Conservation (phyloP, 2,329 filamentous ascomycete genomes). For the Talaromyces sp. region DNA sequence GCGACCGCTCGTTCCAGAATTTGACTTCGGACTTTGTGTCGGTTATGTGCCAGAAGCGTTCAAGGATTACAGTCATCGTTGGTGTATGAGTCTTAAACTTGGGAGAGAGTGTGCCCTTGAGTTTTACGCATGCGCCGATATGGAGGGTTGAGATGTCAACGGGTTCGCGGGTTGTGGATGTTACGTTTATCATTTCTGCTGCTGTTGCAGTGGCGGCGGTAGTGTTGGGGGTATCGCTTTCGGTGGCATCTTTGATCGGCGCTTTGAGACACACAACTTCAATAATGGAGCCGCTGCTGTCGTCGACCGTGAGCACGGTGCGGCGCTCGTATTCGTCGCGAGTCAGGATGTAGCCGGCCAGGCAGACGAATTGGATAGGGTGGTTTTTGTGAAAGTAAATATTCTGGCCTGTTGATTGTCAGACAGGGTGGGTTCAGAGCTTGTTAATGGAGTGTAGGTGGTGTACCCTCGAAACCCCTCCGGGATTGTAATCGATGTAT, state of each 20-base stretch:
- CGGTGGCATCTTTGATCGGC: neutral
- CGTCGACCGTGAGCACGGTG: constrained; percentile 56
- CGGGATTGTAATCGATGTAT: constrained; percentile 52
- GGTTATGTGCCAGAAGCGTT: constrained; percentile 49
- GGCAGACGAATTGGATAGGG: constrained; percentile 70
- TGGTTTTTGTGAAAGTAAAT: constrained; percentile 68
- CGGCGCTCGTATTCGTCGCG: constrained; percentile 54
- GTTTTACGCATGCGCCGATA: constrained; percentile 52
- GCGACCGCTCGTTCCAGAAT: constrained; percentile 51
- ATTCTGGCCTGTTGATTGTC: constrained; percentile 45
- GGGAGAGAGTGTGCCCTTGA: constrained; percentile 55
- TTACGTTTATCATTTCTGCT: constrained; percentile 20
- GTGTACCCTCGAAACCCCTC: constrained; percentile 50
- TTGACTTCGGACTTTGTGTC: constrained; percentile 55
- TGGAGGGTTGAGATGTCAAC: constrained; percentile 48
- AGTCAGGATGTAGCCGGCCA: constrained; percentile 67
- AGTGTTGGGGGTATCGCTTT: constrained; percentile 24
- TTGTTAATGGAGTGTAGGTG: neutral
- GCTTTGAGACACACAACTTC: constrained; percentile 51
- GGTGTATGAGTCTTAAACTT: constrained; percentile 31
- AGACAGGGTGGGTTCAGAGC: too few species aligned
- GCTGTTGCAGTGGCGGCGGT: constrained; percentile 40
- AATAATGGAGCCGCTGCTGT: constrained; percentile 58
- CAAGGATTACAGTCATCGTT: constrained; percentile 53
- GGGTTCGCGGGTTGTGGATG: constrained; percentile 32